Conservation (phyloP, 2,329 filamentous ascomycete species). For the Aspergillus hiratsukae region DNA sequence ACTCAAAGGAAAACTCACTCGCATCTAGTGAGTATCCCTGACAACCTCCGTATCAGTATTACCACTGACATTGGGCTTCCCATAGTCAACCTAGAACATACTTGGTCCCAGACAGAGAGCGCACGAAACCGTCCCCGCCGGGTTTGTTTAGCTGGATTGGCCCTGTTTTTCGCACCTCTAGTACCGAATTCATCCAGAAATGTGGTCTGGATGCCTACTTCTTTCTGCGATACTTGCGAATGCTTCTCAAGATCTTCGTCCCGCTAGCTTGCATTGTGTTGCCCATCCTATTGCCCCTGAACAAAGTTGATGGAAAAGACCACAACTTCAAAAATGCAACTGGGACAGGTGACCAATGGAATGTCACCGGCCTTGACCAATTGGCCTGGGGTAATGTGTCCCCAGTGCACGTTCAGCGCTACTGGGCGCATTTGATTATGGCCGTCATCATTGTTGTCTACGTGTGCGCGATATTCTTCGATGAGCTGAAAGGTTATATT, state of each 20-base stretch:
- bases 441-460: slow-evolving; percentile 74
- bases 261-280: slow-evolving; percentile 74
- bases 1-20: slow-evolving; percentile 69
- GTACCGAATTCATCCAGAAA: slow-evolving; percentile 86
- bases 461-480: slow-evolving; percentile 82
- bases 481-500: slow-evolving; percentile 81
- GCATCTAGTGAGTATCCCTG: slow-evolving; percentile 66
- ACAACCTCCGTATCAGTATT: neutral
- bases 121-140: slow-evolving; percentile 67
- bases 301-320: slow-evolving; percentile 67
- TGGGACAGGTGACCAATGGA: slow-evolving; percentile 36
- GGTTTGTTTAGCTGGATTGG: slow-evolving; percentile 52
- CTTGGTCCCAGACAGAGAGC: slow-evolving; percentile 77
- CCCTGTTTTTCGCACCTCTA: slow-evolving; percentile 62
- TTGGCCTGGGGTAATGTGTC: slow-evolving; percentile 86
- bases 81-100: slow-evolving; percentile 75
- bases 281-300: slow-evolving; percentile 81
- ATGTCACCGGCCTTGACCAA: slow-evolving; percentile 68
- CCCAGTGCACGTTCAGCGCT: slow-evolving; percentile 59
- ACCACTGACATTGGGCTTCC: slow-evolving; percentile 3
- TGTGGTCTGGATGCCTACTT: slow-evolving; percentile 96
- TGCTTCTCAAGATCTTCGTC: slow-evolving; percentile 85
- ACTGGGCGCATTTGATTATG: slow-evolving; percentile 80
- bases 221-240: slow-evolving; percentile 84
- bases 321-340: slow-evolving; percentile 45